A percentile compares a stretch with the other conserved stretches of the same genome.
Evolutionary conservation across 176 grass and related monocot genomes (phyloP).

Genomic region (Aechmea fasciata): DNA sequence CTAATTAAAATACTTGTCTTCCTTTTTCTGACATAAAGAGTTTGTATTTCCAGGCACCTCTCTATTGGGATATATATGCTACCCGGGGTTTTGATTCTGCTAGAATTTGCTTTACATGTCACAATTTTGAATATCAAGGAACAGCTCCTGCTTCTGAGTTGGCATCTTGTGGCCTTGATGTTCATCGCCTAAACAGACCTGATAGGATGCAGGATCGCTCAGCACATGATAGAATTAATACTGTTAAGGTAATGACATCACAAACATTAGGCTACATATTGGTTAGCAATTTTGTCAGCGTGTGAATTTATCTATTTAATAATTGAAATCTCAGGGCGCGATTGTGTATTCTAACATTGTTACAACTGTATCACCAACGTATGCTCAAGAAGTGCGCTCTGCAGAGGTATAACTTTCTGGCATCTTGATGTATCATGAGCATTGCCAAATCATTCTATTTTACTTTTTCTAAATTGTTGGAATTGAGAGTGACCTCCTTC

Average conservation of each 20-base stretch:
- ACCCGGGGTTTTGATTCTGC: constrained; percentile 73
- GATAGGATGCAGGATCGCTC: constrained; percentile 82
- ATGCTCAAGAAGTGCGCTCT: constrained; percentile 82
- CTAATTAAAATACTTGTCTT: not conserved
- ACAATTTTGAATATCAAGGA: constrained; percentile 98
- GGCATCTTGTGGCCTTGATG: constrained; percentile 77
- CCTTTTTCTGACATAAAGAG: not conserved
- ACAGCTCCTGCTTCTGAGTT: constrained; percentile 64
- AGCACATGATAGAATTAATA: constrained; percentile 76
- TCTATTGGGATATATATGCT: constrained; percentile 97
- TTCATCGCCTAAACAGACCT: constrained; percentile 66
- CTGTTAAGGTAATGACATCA: constrained; percentile 63
- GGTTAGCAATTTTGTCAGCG: not conserved
- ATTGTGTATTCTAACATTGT: constrained; percentile 98
- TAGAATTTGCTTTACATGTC: constrained; percentile 96
- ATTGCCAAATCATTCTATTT: not conserved
- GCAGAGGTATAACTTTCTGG: constrained; percentile 54
- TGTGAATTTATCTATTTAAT: not conserved
- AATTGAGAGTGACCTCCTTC: too few species aligned
- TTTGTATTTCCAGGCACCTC: constrained; percentile 48
- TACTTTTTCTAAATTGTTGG: not conserved
- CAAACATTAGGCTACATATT: not conserved
- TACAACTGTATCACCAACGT: constrained; percentile 91
- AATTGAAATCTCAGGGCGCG: constrained; percentile 47
- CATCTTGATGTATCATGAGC: not conserved